Base-by-base conservation (phyloP, 2,329 filamentous ascomycete genomes). In the Chrysoporthe puriensis region DNA sequence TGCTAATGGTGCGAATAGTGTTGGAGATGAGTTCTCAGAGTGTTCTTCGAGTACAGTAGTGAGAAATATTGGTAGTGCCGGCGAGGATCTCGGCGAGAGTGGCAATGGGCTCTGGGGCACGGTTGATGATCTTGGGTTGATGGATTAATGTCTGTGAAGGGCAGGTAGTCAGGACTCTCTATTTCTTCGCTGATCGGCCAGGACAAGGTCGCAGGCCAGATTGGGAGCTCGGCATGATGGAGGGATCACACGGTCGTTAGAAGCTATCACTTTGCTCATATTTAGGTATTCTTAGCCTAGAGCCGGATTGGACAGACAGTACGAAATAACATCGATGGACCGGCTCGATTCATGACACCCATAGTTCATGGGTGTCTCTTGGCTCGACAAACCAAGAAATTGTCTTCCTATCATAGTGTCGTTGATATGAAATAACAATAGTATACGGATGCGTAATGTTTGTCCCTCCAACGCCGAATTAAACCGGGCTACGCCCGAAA, bases 21-120 rank as follows among this genome's bases (percentile, higher is more conserved):
- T 61, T 44, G 36, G 56, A 18, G 68, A 68, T 36, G 48, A 21
- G 13, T 63, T 68, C n/a, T 70, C 68, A 44, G 68, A 70, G 43
- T 70, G 68, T 48, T 70, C 68, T 1, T 57, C 59, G 9, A 66
- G 63, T 16, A 70, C 68, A 16, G 62, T 70, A 2, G 68, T 70
- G 54, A 70, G 66, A 42, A 68, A 65, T 18, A 42, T 14, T 8
- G n/a, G 8, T 26, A 43, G 11, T 6, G 6, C 14, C 43, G n/a
- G 52, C 26, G 34, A 59, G 3, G 36, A 63, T 13, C 21, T 43
- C 36, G 43, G 11, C n/a, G n/a, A 32, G 7, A 16, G 16, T 4
- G 42, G 36, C 11, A 34, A 36, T 62, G 60, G 59, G 21, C 59
- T 50, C 13, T 70, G 66, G 68, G 46, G 21, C 44, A 40, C 32